Evolutionary conservation across 768 basidiomycete genomes (phyloP).

Genomic region (Steccherinum ochraceum): DNA sequence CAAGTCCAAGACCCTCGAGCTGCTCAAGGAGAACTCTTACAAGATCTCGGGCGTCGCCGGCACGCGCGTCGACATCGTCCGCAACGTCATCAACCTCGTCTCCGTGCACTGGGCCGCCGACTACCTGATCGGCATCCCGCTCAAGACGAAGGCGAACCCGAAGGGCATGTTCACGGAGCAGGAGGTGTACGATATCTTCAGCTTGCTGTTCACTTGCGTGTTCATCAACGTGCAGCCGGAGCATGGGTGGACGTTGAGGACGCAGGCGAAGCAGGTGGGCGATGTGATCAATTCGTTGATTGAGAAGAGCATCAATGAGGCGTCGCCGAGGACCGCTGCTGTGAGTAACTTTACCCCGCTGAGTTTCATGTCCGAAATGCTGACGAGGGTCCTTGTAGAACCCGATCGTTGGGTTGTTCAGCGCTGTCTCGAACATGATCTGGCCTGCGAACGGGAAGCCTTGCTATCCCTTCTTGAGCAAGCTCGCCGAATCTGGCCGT

Average conservation of each 20-base stretch:
- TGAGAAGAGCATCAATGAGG: constrained; percentile 25
- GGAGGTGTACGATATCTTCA: constrained; percentile 41
- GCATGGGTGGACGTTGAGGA: constrained; percentile 25
- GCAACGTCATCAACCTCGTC: constrained; percentile 41
- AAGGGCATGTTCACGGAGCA: constrained; percentile 38
- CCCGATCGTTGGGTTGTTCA: constrained; percentile 20
- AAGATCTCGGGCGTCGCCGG: constrained; percentile 28
- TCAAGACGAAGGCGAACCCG: constrained; percentile 41
- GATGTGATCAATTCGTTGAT: constrained; percentile 26
- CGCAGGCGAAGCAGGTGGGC: constrained; percentile 24
- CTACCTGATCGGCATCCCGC: constrained; percentile 33
- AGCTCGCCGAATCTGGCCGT: constrained; percentile 28
- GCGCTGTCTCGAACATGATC: constrained; percentile 20
- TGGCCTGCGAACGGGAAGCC: constrained; percentile 28
- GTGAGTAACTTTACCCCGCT: constrained; percentile 15
- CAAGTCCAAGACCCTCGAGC: constrained; percentile 19
- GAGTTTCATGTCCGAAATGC: not conserved
- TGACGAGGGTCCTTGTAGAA: constrained; percentile 19
- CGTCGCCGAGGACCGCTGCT: constrained; percentile 20
- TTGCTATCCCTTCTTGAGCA: constrained; percentile 33
- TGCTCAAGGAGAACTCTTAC: constrained; percentile 29
- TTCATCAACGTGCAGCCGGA: constrained; percentile 28
- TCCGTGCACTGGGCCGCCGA: constrained; percentile 35
- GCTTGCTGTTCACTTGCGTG: constrained; percentile 23
- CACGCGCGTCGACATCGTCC: constrained; percentile 39